Percentiles rank a stretch among this genome's conserved stretches.
phyloP scores from a whole-genome alignment of 371 early-diverging fungal genomes.

The Lichtheimia hyalospora region DNA sequence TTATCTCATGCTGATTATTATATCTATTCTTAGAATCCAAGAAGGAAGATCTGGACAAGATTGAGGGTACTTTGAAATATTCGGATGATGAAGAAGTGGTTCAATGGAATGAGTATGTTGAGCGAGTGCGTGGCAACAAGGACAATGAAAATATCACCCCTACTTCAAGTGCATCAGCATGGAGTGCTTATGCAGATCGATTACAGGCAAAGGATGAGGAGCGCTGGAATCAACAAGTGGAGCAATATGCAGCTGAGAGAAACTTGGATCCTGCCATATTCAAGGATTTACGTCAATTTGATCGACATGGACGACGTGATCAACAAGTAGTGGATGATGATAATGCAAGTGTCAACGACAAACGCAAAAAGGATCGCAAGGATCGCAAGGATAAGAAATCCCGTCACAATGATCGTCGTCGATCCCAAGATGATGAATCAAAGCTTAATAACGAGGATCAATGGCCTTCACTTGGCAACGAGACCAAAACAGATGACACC shows the following conservation, averaged over 20 bases:
- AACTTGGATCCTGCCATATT: constrained; percentile 11
- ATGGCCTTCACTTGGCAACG: constrained; percentile 1
- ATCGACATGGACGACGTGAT: constrained; percentile 1
- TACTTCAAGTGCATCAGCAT: constrained; percentile 7
- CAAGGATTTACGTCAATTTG: constrained; percentile 1
- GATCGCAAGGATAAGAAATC: constrained; percentile 4
- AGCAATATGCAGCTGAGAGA: constrained; percentile 13
- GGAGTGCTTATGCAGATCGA: constrained; percentile 13
- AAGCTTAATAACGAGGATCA: not conserved
- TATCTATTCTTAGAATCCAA: not conserved
- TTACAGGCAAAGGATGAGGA: constrained; percentile 7
- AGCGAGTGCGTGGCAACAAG: constrained; percentile 5
- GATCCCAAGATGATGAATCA: not conserved
- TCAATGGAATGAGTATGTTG: constrained; percentile 10
- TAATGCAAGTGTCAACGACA: not conserved
- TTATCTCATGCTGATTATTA: no score
- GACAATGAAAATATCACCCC: not conserved
- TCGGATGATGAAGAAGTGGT: constrained; percentile 11
- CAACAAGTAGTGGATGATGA: not conserved
- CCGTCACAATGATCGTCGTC: not conserved
- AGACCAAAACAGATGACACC: not conserved
- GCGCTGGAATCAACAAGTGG: constrained; percentile 3
- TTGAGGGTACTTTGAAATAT: no score
- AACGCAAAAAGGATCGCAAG: not conserved
- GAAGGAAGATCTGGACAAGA: not conserved